Conservation (phyloP, 495 filamentous ascomycete genomes). For the Penicillium manginii region DNA sequence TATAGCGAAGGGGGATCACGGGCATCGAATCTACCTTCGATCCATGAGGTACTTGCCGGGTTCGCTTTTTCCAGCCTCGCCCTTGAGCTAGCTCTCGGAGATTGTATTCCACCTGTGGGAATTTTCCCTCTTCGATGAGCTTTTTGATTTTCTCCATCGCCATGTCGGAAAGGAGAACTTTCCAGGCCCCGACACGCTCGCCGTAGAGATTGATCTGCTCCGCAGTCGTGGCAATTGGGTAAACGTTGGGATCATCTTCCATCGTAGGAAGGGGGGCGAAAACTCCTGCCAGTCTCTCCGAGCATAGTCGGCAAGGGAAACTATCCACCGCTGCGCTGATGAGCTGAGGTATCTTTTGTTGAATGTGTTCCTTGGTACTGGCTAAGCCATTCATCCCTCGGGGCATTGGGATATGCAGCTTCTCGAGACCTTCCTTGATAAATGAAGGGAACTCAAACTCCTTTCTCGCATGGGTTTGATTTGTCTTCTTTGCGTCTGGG, state of each 20-base stretch:
- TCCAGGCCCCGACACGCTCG: slow-evolving; percentile 40
- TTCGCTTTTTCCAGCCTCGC: slow-evolving; percentile 21
- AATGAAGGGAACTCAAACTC: slow-evolving; percentile 4
- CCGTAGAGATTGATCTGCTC: slow-evolving; percentile 29
- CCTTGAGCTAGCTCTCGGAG: slow-evolving; percentile 37
- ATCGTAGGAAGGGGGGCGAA: not conserved
- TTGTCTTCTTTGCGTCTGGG: slow-evolving; percentile 19
- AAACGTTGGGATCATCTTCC: not conserved
- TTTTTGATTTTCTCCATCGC: slow-evolving; percentile 34
- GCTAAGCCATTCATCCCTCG: not conserved
- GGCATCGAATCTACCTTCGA: slow-evolving; percentile 11
- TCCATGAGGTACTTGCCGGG: slow-evolving; percentile 5
- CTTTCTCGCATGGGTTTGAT: not conserved
- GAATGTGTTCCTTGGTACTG: not conserved
- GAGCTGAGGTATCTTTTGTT: slow-evolving; percentile 7
- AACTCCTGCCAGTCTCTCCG: slow-evolving; percentile 7
- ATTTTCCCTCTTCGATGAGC: not conserved
- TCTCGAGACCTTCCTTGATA: not conserved
- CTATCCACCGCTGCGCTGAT: slow-evolving; percentile 14
- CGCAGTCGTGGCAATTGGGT: not conserved
- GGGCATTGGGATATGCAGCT: not conserved
- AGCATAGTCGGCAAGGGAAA: slow-evolving; percentile 30
- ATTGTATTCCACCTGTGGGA: not conserved
- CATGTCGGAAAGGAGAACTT: slow-evolving; percentile 37
- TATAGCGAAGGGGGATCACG: slow-evolving; percentile 15